Evolutionary conservation across 345 rosid genomes (phyloP), one percentile per base, ranked within the genome.

Genomic region (Cardiospermum halicacabum): DNA sequence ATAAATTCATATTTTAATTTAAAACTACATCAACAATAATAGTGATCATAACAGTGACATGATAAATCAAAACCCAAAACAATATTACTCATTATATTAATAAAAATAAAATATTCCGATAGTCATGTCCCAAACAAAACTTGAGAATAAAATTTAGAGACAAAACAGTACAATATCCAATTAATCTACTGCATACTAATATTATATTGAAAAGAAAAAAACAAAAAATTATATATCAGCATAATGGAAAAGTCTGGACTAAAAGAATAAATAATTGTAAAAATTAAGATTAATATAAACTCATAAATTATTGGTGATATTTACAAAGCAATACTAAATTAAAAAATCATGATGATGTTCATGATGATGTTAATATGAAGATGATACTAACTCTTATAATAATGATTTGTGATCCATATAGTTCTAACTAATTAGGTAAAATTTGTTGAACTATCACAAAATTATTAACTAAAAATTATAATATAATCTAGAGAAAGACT

Each of bases 331-430:
- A 34, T 30, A 57, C 11, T 26, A 22, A 63, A 54, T 12, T 34
- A 34, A 34, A 34, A 24, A 42, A 72, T 36, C 19, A 62, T 24
- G 60, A 76, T 26, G 58, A 58, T 60, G 56, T 26, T 51, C 24
- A 49, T 31, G 36, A 21, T 60, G 42, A 22, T 26, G 34, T 57
- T 45, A 65, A 19, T 53, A 9, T 70, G 70, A 54, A 8, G 48
- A 68, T 72, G 77, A 69, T 26, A 58, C 40, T 73, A 67, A 58
- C 51, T 39, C 56, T 53, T 34, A 51, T 30, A 43, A 58, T 37
- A 63, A 55, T 48, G 48, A 54, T 21, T n/a, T 27, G 5, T n/a
- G 21, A 54, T 61, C 9, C n/a, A n/a, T n/a, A n/a, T n/a, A n/a
- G n/a, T n/a, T n/a, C 34, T 36, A 18, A 34, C 25, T 54, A n/a